Percentiles rank a stretch among this genome's conserved stretches.
phyloP scores from a whole-genome alignment of 1,284 basidiomycete genomes.

The Cystobasidiaceae sp. region DNA sequence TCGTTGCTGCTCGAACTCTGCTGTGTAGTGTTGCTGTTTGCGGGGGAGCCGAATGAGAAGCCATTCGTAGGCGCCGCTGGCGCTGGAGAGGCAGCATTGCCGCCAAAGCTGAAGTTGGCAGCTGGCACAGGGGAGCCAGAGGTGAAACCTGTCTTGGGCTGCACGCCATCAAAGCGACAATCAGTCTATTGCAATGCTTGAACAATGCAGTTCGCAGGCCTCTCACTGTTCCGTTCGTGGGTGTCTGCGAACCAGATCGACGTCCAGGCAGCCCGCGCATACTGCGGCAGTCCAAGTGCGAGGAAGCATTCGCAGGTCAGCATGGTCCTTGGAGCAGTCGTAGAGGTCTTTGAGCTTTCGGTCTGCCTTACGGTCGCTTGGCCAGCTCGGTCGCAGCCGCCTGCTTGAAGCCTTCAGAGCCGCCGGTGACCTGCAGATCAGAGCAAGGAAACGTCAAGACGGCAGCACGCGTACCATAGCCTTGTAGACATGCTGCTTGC shows the following conservation, averaged over 20 bases:
- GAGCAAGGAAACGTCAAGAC: neutral
- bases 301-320: neutral
- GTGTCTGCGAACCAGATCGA: slow-evolving; percentile 30
- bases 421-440: neutral
- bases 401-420: slow-evolving; percentile 15
- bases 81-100: slow-evolving; percentile 30
- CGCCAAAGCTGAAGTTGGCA: neutral
- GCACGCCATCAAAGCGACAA: neutral
- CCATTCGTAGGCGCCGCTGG: slow-evolving; percentile 2
- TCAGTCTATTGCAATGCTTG: no score
- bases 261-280: slow-evolving; percentile 48
- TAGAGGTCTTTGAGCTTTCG: neutral
- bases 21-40: slow-evolving; percentile 33
- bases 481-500: neutral
- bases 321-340: neutral
- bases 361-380: slow-evolving; percentile 10
- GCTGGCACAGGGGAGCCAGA: slow-evolving; percentile 32
- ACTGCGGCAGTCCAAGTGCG: slow-evolving; percentile 36
- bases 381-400: slow-evolving; percentile 26
- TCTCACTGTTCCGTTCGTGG: no score
- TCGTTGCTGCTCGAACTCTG: slow-evolving; percentile 17
- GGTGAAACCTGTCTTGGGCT: slow-evolving; percentile 25
- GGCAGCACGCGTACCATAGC: neutral
- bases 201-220: no score
- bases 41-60: slow-evolving; percentile 33